Conservation (phyloP, 2,329 filamentous ascomycete genomes). For the Helotiales sp. region DNA sequence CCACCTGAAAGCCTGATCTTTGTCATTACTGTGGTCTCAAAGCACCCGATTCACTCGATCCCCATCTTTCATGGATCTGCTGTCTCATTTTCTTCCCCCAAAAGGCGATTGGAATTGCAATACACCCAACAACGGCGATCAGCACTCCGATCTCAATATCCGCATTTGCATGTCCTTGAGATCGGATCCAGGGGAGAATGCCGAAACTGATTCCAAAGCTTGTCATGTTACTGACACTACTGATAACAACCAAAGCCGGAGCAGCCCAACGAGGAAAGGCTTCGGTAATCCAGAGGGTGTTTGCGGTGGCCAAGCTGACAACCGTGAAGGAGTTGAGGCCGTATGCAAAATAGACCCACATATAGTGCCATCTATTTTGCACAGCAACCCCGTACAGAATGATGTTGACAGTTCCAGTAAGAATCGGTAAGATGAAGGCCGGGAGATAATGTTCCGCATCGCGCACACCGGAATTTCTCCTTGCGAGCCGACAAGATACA, state of each 20-base stretch:
- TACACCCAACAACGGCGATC: conserved; percentile 22
- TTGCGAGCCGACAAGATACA: conserved; percentile 12
- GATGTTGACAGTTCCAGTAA: conserved; percentile 11
- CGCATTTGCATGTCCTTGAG: conserved; percentile 15
- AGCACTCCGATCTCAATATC: conserved; percentile 23
- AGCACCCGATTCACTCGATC: conserved; percentile 8
- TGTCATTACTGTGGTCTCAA: conserved; percentile 7
- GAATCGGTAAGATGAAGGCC: conserved; percentile 27
- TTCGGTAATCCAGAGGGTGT: conserved; percentile 30
- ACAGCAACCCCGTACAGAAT: conserved; percentile 23
- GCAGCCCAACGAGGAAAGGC: conserved; percentile 31
- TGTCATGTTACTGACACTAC: conserved; percentile 12
- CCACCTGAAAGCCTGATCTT: neutral
- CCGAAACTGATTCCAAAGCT: conserved; percentile 21
- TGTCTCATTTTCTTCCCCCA: conserved; percentile 12
- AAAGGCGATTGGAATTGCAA: conserved; percentile 7
- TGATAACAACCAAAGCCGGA: conserved; percentile 23
- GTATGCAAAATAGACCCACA: conserved; percentile 19
- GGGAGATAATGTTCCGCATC: conserved; percentile 34
- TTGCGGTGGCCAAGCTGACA: conserved; percentile 19
- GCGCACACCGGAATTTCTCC: conserved; percentile 24
- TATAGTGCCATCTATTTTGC: conserved; percentile 5
- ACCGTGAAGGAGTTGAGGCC: conserved; percentile 22
- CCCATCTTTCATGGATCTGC: conserved; percentile 16
- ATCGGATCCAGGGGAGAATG: conserved; percentile 25